Percentiles rank a stretch among this genome's conserved stretches.
Evolutionary conservation across 1,139 yeast genomes (phyloP).

Genomic region (Suhomyces taliae): DNA sequence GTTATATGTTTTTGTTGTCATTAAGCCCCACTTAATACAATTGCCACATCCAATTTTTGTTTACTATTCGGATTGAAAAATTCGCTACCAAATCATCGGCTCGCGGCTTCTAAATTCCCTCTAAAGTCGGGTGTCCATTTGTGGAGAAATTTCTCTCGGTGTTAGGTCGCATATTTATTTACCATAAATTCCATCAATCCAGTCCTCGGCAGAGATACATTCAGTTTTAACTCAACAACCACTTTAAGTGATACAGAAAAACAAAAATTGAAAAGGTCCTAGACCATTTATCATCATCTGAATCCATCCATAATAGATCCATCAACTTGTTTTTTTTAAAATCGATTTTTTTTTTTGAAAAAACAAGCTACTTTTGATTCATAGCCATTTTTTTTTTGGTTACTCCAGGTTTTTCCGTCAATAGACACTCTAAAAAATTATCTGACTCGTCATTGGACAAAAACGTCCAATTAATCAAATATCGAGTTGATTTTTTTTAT

Average conservation of each 20-base stretch:
- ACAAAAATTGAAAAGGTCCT: background rate
- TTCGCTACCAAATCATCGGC: background rate
- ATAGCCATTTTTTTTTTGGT: too few relatives aligned
- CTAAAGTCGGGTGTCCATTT: conserved; percentile 1
- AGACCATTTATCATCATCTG: background rate
- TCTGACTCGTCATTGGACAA: background rate
- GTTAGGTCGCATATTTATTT: conserved; percentile 5
- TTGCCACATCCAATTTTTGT: background rate
- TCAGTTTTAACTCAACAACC: too few relatives aligned
- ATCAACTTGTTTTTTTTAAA: background rate
- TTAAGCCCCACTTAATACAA: too few relatives aligned
- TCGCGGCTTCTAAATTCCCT: conserved; percentile 2
- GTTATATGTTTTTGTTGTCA: too few relatives aligned
- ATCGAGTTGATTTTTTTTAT: background rate
- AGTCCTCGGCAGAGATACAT: background rate
- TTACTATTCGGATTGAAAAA: background rate
- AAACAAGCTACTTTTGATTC: too few relatives aligned
- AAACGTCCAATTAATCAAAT: background rate
- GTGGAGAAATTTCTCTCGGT: conserved; percentile 7
- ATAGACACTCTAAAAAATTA: background rate
- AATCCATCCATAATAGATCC: too few relatives aligned
- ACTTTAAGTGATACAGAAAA: too few relatives aligned
- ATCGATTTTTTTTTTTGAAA: background rate
- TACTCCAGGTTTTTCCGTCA: too few relatives aligned
- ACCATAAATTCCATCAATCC: background rate